These are phyloP conservation scores for rapeseed (Brassica napus) DNA, from an alignment of 345 rosid genomes.

Conservation along the genomic window DNA sequence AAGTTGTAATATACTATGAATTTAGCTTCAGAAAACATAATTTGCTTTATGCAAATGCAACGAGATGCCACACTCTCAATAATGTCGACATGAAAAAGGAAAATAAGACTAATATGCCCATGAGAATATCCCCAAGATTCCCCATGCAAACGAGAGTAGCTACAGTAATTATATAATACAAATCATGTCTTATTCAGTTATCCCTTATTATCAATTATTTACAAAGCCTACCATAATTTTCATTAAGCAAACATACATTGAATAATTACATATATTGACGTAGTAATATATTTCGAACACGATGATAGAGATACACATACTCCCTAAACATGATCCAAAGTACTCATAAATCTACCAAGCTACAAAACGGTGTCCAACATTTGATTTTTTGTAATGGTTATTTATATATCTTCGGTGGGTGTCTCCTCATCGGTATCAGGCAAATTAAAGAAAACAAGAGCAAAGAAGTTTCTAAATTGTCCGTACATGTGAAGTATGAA, in stretches of 20 bases:
- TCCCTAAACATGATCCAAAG: background rate
- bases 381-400: background rate
- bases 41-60: background rate
- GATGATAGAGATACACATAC: background rate
- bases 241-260: background rate
- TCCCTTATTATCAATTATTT: background rate
- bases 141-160: background rate
- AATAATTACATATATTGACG: background rate
- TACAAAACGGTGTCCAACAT: background rate
- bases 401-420: background rate
- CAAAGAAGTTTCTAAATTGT: conserved; percentile 16
- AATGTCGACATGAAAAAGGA: background rate
- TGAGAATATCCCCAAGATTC: background rate
- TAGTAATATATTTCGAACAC: background rate
- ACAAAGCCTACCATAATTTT: background rate
- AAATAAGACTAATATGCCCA: background rate
- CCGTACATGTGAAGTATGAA: background rate
- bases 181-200: background rate
- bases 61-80: background rate
- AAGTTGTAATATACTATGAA: background rate
- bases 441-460: background rate
- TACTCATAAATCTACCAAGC: background rate
- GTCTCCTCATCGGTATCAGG: conserved; percentile 22
- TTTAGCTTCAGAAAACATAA: background rate
- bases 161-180: background rate